Percentiles rank a stretch among this genome's conserved stretches.
Evolutionary conservation across 305 asterid genomes (phyloP).

Genomic region (Fraxinus nigra): DNA sequence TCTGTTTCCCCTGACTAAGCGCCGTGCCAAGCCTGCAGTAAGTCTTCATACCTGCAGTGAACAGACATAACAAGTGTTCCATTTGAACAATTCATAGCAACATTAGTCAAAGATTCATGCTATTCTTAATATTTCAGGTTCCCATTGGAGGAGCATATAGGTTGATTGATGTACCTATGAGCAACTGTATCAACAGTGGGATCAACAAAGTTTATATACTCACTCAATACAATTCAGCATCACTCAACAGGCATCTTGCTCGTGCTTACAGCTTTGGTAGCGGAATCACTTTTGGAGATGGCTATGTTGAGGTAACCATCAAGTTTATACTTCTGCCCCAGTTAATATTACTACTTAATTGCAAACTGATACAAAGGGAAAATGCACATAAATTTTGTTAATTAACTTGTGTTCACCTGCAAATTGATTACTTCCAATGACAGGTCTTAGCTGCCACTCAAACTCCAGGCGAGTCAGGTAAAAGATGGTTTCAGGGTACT

Average conservation of each 20-base stretch:
- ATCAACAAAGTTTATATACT: constrained; percentile 89
- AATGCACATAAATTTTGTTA: constrained; percentile 3
- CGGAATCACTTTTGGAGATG: constrained; percentile 85
- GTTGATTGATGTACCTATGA: constrained; percentile 93
- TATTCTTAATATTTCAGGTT: constrained; percentile 48
- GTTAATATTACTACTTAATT: background rate
- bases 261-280: constrained; percentile 79
- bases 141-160: constrained; percentile 97
- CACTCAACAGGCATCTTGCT: constrained; percentile 89
- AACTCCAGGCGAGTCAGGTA: constrained; percentile 89
- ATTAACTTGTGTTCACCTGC: constrained; percentile 6
- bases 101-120: background rate
- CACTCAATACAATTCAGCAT: constrained; percentile 94
- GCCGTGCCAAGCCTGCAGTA: constrained; percentile 95
- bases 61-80: background rate
- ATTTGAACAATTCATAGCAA: background rate
- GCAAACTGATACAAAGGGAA: background rate
- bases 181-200: constrained; percentile 96
- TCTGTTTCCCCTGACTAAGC: constrained; percentile 89
- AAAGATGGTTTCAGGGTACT: constrained; percentile 93
- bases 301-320: constrained; percentile 73
- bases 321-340: background rate
- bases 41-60: constrained; percentile 26
- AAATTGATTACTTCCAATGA: constrained; percentile 4
- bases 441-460: constrained; percentile 97